These are phyloP conservation scores for Tolypocladium inflatum DNA, from an alignment of 2,329 filamentous ascomycete species.

Conservation along the genomic window DNA sequence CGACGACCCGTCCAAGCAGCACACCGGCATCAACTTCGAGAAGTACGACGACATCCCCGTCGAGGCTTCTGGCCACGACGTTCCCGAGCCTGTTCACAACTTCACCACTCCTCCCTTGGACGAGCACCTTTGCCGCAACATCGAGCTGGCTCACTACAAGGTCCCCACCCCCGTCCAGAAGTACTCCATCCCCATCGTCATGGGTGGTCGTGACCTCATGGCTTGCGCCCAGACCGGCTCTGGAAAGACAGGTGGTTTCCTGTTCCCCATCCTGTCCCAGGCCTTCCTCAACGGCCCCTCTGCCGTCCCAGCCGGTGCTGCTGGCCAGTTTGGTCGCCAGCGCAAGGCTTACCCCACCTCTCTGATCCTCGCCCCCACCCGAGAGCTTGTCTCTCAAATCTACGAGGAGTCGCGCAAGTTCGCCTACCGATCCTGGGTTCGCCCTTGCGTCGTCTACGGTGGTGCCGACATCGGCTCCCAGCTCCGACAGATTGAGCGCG, in stretches of 20 bases:
- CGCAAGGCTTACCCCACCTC: slow-evolving; percentile 97
- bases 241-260: slow-evolving; percentile 98
- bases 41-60: slow-evolving; percentile 99
- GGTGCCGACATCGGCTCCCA: slow-evolving; percentile 98
- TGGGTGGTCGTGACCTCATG: slow-evolving; percentile 96
- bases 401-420: slow-evolving; percentile 98
- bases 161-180: slow-evolving; percentile 96
- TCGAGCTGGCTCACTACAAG: slow-evolving; percentile 88
- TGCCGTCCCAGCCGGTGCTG: slow-evolving; percentile 49
- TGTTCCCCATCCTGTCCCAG: slow-evolving; percentile 98
- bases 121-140: slow-evolving; percentile 87
- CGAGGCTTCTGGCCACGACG: slow-evolving; percentile 87
- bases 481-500: slow-evolving; percentile 93
- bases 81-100: slow-evolving; percentile 80
- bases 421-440: slow-evolving; percentile 96
- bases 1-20: slow-evolving; percentile 90
- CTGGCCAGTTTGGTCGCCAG: slow-evolving; percentile 76
- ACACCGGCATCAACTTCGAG: slow-evolving; percentile 99
- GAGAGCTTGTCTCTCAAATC: slow-evolving; percentile 97
- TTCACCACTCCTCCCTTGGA: slow-evolving; percentile 96
- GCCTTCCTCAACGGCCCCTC: slow-evolving; percentile 86
- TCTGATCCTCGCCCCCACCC: slow-evolving; percentile 88
- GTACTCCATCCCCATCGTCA: slow-evolving; percentile 98
- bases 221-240: slow-evolving; percentile 99
- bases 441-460: slow-evolving; percentile 96